These are phyloP conservation scores for Suhomyces vadensis DNA, from an alignment of 805 yeast species.

Conservation along the genomic window DNA sequence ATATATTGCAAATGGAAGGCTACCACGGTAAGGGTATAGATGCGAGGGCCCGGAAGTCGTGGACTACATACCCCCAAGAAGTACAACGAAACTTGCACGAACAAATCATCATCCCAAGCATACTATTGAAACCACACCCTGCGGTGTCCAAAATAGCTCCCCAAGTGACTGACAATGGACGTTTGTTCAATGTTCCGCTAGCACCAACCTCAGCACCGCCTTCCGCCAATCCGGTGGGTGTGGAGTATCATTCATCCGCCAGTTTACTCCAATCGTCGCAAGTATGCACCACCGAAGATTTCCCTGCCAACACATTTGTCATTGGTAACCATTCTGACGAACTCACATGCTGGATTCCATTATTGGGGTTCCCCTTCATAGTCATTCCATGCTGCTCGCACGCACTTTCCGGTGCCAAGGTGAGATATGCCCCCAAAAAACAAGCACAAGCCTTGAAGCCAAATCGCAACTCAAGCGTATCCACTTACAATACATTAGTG, in stretches of 20 bases:
- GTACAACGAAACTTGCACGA: slow-evolving; percentile 63
- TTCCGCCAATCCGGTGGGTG: background rate
- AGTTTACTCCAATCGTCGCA: slow-evolving; percentile 51
- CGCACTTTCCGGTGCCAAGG: slow-evolving; percentile 72
- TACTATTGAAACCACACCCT: slow-evolving; percentile 70
- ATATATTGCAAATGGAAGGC: slow-evolving; percentile 76
- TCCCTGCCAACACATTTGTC: slow-evolving; percentile 70
- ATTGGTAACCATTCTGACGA: slow-evolving; percentile 97
- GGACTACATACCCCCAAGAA: slow-evolving; percentile 72
- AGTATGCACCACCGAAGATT: slow-evolving; percentile 60
- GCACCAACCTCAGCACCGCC: background rate
- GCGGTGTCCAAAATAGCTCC: slow-evolving; percentile 55
- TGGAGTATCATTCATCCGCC: slow-evolving; percentile 50
- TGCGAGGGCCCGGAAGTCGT: slow-evolving; percentile 85
- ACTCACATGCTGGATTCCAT: slow-evolving; percentile 92
- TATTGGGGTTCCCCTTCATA: slow-evolving; percentile 81
- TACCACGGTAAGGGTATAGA: slow-evolving; percentile 83
- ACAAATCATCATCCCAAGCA: slow-evolving; percentile 80
- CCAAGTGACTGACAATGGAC: slow-evolving; percentile 58
- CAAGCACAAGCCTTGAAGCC: slow-evolving; percentile 1
- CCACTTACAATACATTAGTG: slow-evolving; percentile 83
- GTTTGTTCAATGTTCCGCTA: slow-evolving; percentile 50
- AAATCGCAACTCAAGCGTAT: slow-evolving; percentile 27
- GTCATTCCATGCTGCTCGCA: slow-evolving; percentile 97
- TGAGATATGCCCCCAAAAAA: slow-evolving; percentile 57